Conservation (phyloP, 176 grass and related monocot genomes). For the Zizania latifolia region DNA sequence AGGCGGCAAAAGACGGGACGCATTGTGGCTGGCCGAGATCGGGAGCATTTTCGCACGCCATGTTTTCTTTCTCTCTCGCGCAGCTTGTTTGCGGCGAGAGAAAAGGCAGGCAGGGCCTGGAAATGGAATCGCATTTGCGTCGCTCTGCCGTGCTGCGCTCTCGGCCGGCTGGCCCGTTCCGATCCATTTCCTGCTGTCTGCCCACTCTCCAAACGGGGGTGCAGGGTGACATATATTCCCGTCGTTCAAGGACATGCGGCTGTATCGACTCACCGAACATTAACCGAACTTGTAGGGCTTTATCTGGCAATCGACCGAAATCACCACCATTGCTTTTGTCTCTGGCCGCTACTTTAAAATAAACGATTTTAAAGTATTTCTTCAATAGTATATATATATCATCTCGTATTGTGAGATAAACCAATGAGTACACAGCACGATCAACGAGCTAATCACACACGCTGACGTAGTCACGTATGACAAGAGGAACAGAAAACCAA, state of each 20-base stretch:
- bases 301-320: neutral
- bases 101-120: neutral
- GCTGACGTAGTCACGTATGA: slow-evolving; percentile 10
- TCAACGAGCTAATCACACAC: neutral
- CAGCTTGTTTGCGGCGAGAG: neutral
- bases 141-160: neutral
- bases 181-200: neutral
- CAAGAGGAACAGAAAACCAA: neutral
- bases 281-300: neutral
- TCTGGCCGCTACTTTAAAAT: no score
- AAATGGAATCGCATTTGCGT: neutral
- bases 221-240: neutral
- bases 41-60: neutral
- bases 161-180: neutral
- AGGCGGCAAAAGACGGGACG: neutral
- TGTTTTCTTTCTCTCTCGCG: neutral
- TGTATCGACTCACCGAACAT: neutral
- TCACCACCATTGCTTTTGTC: neutral
- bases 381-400: no score
- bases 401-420: no score
- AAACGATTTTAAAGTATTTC: no score
- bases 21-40: neutral
- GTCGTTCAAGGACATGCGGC: neutral
- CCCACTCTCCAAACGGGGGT: neutral
- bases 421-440: neutral